phyloP scores from a whole-genome alignment of 2,329 filamentous ascomycete species.

The Westerdykella ornata region DNA sequence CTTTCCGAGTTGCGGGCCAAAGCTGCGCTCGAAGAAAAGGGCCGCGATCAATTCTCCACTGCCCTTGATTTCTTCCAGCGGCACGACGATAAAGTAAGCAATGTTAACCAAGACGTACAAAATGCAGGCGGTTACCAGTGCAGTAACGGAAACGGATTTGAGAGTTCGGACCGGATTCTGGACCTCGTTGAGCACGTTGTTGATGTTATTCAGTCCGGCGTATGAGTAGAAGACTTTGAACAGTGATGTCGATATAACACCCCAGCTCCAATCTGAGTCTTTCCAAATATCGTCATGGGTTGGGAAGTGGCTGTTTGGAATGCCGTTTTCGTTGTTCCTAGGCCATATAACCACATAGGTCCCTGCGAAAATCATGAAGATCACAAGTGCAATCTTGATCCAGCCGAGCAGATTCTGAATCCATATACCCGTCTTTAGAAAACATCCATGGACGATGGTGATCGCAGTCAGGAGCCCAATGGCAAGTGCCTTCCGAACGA shows the following conservation, averaged over 20 bases:
- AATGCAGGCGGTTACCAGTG: constrained; percentile 54
- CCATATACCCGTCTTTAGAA: constrained; percentile 31
- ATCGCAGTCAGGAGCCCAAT: constrained; percentile 35
- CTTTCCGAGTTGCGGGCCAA: constrained; percentile 54
- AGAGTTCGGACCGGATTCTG: constrained; percentile 61
- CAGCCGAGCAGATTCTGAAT: constrained; percentile 38
- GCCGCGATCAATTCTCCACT: constrained; percentile 63
- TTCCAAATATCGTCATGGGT: constrained; percentile 54
- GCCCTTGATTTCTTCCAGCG: constrained; percentile 58
- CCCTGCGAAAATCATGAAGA: constrained; percentile 37
- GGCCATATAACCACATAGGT: constrained; percentile 31
- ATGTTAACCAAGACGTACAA: constrained; percentile 64
- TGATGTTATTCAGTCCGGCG: constrained; percentile 58
- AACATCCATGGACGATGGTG: constrained; percentile 36
- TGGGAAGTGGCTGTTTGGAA: constrained; percentile 17
- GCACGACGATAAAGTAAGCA: constrained; percentile 58
- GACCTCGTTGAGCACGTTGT: constrained; percentile 66
- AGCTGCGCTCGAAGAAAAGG: constrained; percentile 59
- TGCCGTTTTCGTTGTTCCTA: constrained; percentile 11
- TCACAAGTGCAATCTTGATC: constrained; percentile 35
- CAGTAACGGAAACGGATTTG: constrained; percentile 54
- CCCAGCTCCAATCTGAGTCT: constrained; percentile 63
- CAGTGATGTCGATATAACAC: constrained; percentile 58
- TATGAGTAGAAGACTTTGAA: constrained; percentile 66
- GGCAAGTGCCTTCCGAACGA: constrained; percentile 48